These are phyloP conservation scores for Sonneratia caseolaris DNA, from an alignment of 345 rosid species.

Conservation along the genomic window DNA sequence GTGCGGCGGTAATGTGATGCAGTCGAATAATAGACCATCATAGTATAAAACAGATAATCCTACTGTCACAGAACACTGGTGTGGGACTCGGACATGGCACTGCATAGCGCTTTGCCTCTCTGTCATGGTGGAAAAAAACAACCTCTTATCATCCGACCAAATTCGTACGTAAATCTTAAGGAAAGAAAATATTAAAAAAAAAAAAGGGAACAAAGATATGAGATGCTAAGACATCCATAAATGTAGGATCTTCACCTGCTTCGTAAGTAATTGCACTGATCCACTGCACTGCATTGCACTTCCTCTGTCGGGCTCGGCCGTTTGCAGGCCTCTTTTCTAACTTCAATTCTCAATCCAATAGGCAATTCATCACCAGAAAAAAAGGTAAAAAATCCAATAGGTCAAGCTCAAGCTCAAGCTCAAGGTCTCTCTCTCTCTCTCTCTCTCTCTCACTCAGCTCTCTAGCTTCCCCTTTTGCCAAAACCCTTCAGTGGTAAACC, in stretches of 20 bases:
- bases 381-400: no score
- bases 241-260: no score
- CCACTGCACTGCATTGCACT: background rate
- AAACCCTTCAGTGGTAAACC: background rate
- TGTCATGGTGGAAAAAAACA: background rate
- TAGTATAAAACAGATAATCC: no score
- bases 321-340: background rate
- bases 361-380: no score
- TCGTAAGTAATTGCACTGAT: no score
- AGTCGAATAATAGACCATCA: no score
- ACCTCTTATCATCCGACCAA: no score
- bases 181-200: no score
- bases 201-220: background rate
- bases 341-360: background rate
- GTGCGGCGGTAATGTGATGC: no score
- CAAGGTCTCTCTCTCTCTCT: background rate
- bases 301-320: background rate
- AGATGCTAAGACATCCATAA: background rate
- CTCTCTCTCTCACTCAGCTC: background rate
- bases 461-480: background rate
- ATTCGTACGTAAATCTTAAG: background rate
- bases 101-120: no score
- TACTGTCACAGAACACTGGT: no score
- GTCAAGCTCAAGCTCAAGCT: background rate
- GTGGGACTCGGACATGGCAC: no score